A percentile compares a stretch with the other conserved stretches of the same genome.
Evolutionary conservation across 192 early-diverging fungal genomes (phyloP).

Genomic region (Powellomyces hirtus): DNA sequence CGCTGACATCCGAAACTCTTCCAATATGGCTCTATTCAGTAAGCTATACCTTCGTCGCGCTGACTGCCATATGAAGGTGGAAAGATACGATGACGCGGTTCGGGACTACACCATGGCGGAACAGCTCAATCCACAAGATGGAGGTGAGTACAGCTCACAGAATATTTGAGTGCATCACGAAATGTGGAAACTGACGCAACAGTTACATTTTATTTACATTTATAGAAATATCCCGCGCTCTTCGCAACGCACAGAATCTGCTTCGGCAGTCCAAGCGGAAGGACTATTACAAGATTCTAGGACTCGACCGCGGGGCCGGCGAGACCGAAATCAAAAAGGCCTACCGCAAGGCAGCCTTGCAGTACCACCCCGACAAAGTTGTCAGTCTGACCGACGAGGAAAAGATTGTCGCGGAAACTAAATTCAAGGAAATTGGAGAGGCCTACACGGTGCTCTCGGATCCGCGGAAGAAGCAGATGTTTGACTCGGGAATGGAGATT

Average conservation of each 20-base stretch:
- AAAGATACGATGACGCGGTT: conserved; percentile 74
- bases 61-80: conserved; percentile 67
- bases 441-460: conserved; percentile 79
- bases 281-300: conserved; percentile 95
- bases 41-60: conserved; percentile 80
- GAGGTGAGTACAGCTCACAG: conserved; percentile 34
- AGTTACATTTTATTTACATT: not conserved
- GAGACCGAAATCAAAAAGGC: conserved; percentile 69
- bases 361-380: conserved; percentile 92
- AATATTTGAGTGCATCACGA: no score
- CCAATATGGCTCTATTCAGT: conserved; percentile 55
- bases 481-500: conserved; percentile 76
- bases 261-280: conserved; percentile 78
- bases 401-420: conserved; percentile 56
- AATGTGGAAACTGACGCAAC: conserved; percentile 7
- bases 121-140: conserved; percentile 61
- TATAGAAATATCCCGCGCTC: conserved; percentile 45
- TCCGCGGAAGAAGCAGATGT: conserved; percentile 76
- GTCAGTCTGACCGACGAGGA: conserved; percentile 62
- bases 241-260: conserved; percentile 61
- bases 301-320: conserved; percentile 65
- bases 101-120: conserved; percentile 70
- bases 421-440: conserved; percentile 82
- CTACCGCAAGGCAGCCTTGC: conserved; percentile 68
- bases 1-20: conserved; percentile 31